phyloP scores from a whole-genome alignment of 2,329 filamentous ascomycete genomes.

The Coccinonectria pachysandricola region DNA sequence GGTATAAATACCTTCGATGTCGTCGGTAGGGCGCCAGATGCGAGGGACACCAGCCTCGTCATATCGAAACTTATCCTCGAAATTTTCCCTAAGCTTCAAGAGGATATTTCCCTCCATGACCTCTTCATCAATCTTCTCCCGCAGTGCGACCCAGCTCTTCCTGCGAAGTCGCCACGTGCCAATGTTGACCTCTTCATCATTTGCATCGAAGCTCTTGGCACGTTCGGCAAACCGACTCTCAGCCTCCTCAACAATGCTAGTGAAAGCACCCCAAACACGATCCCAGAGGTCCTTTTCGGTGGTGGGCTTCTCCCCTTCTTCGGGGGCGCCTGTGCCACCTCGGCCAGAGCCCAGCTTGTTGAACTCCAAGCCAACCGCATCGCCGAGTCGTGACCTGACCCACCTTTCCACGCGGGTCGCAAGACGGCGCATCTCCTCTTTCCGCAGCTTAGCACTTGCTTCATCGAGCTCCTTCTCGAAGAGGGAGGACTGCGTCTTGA shows the following conservation, averaged over 20 bases:
- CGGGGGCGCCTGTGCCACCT: slow-evolving; percentile 70
- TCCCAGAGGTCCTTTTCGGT: slow-evolving; percentile 90
- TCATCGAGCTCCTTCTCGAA: slow-evolving; percentile 89
- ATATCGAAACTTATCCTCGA: slow-evolving; percentile 98
- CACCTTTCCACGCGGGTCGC: slow-evolving; percentile 87
- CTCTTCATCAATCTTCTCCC: slow-evolving; percentile 89
- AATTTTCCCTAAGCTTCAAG: slow-evolving; percentile 92
- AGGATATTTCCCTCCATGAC: slow-evolving; percentile 96
- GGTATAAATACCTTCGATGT: slow-evolving; percentile 94
- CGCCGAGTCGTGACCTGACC: slow-evolving; percentile 78
- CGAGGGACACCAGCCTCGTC: slow-evolving; percentile 89
- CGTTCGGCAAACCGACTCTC: slow-evolving; percentile 78
- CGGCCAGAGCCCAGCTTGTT: slow-evolving; percentile 88
- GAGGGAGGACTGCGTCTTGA: slow-evolving; percentile 65
- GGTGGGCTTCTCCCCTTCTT: slow-evolving; percentile 60
- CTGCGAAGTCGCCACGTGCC: slow-evolving; percentile 86
- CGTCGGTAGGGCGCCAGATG: slow-evolving; percentile 93
- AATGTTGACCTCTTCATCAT: slow-evolving; percentile 79
- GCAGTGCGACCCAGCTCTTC: slow-evolving; percentile 88
- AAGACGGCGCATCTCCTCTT: slow-evolving; percentile 91
- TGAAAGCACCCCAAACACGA: slow-evolving; percentile 82
- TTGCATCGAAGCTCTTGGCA: slow-evolving; percentile 89
- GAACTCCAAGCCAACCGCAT: slow-evolving; percentile 87
- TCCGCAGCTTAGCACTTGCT: slow-evolving; percentile 72
- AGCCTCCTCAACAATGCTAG: slow-evolving; percentile 71